Conservation (phyloP, 1,284 basidiomycete species). For the Naganishia sp. region DNA sequence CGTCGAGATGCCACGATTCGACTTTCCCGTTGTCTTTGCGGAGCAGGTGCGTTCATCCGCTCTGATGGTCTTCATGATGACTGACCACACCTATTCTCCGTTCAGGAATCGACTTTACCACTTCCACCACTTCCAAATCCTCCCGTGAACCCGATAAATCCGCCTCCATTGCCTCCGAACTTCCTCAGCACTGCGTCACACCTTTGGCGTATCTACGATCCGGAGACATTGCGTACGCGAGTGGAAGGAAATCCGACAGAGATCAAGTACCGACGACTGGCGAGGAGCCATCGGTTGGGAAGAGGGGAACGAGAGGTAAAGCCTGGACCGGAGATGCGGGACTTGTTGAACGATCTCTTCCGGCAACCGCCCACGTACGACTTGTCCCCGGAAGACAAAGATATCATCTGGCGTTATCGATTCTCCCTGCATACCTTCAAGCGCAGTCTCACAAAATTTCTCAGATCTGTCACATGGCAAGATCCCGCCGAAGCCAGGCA, state of each 20-base stretch:
- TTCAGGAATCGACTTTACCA: constrained; percentile 44
- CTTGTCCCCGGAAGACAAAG: constrained; percentile 88
- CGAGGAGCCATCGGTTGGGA: constrained; percentile 90
- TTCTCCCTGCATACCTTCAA: constrained; percentile 90
- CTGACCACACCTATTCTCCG: background rate
- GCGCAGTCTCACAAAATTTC: constrained; percentile 90
- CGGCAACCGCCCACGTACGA: constrained; percentile 84
- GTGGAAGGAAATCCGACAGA: constrained; percentile 89
- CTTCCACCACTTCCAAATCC: constrained; percentile 47
- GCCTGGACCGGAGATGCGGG: constrained; percentile 90
- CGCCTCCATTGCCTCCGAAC: constrained; percentile 52
- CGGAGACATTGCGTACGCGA: constrained; percentile 59
- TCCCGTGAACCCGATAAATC: constrained; percentile 34
- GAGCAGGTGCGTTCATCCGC: constrained; percentile 63
- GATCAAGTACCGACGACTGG: constrained; percentile 90
- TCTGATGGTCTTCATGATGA: background rate
- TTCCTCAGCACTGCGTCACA: constrained; percentile 64
- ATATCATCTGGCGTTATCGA: constrained; percentile 96
- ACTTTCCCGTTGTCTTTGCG: constrained; percentile 95
- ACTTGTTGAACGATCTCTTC: constrained; percentile 87
- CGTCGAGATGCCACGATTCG: constrained; percentile 93
- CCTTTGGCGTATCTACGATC: constrained; percentile 88
- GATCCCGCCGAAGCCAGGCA: constrained; percentile 96
- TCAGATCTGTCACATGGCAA: constrained; percentile 97
- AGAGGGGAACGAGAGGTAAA: constrained; percentile 94